phyloP scores from a whole-genome alignment of 352 stramenopile species.

The Phytophthora chlamydospora region DNA sequence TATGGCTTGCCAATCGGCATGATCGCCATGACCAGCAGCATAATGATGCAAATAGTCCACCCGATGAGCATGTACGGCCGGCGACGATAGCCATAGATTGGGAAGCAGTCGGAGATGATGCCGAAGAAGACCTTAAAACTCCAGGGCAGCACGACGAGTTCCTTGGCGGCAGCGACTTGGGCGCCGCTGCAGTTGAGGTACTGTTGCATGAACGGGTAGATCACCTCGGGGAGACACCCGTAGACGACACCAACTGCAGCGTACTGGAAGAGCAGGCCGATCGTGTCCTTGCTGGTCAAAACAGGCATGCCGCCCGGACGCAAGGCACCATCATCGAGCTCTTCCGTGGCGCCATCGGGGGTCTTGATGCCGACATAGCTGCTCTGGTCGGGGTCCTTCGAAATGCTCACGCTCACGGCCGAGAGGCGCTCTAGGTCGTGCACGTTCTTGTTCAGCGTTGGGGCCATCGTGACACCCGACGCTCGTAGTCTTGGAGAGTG shows the following conservation, averaged over 20 bases:
- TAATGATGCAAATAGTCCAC: conserved; percentile 25
- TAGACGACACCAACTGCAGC: conserved; percentile 18
- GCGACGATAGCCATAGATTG: conserved; percentile 14
- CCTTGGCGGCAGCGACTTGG: conserved; percentile 15
- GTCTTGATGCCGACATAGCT: conserved; percentile 10
- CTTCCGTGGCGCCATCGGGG: conserved; percentile 1
- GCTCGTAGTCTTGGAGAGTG: neutral
- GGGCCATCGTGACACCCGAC: conserved; percentile 3
- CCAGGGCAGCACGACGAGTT: conserved; percentile 20
- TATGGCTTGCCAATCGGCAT: conserved; percentile 21
- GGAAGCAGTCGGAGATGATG: conserved; percentile 27
- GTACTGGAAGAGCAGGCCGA: conserved; percentile 20
- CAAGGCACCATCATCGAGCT: conserved; percentile 18
- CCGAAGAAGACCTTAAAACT: conserved; percentile 31
- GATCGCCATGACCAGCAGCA: conserved; percentile 23
- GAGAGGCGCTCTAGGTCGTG: conserved; percentile 20
- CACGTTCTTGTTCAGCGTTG: conserved; percentile 5
- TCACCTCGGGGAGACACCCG: conserved; percentile 13
- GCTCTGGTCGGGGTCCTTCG: conserved; percentile 10
- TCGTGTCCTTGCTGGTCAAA: conserved; percentile 16
- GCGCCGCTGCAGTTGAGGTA: conserved; percentile 26
- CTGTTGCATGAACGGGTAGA: conserved; percentile 23
- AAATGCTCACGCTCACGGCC: conserved; percentile 8
- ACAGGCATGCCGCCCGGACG: conserved; percentile 21
- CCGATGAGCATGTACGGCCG: conserved; percentile 28